These are phyloP conservation scores for Allomyces arbusculus DNA, from an alignment of 192 early-diverging fungal genomes.

Conservation along the genomic window DNA sequence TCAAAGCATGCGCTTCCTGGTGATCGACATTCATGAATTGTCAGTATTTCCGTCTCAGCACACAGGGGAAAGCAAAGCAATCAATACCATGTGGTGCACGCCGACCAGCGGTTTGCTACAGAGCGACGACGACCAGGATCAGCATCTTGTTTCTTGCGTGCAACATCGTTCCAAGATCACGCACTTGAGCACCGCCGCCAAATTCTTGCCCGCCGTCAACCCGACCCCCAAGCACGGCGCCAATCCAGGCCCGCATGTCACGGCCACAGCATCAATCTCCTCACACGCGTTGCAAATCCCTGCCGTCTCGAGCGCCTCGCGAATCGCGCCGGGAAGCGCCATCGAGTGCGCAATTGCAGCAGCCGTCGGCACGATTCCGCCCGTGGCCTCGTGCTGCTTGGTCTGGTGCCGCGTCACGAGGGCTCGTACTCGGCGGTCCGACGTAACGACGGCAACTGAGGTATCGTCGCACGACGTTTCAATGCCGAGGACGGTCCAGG, in stretches of 20 bases:
- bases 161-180: neutral
- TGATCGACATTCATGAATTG: too few relatives aligned
- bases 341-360: slow-evolving; percentile 43
- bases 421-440: slow-evolving; percentile 36
- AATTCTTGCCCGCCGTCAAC: slow-evolving; percentile 45
- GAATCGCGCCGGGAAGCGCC: slow-evolving; percentile 37
- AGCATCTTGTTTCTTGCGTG: too few relatives aligned
- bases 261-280: slow-evolving; percentile 49
- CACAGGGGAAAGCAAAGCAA: neutral
- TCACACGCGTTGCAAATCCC: slow-evolving; percentile 14
- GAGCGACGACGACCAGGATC: too few relatives aligned
- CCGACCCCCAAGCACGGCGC: slow-evolving; percentile 45
- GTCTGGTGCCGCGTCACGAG: slow-evolving; percentile 43
- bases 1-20: slow-evolving; percentile 59
- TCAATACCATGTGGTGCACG: slow-evolving; percentile 51
- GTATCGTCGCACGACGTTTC: slow-evolving; percentile 66
- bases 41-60: neutral
- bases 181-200: slow-evolving; percentile 37
- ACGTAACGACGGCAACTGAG: slow-evolving; percentile 45
- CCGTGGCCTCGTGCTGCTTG: slow-evolving; percentile 42
- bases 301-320: slow-evolving; percentile 33
- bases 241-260: slow-evolving; percentile 55
- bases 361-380: slow-evolving; percentile 51
- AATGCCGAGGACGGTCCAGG: too few relatives aligned
- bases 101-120: slow-evolving; percentile 42